phyloP scores from a whole-genome alignment of 108 stramenopile species.

The Phaeodactylum tricornutum region DNA sequence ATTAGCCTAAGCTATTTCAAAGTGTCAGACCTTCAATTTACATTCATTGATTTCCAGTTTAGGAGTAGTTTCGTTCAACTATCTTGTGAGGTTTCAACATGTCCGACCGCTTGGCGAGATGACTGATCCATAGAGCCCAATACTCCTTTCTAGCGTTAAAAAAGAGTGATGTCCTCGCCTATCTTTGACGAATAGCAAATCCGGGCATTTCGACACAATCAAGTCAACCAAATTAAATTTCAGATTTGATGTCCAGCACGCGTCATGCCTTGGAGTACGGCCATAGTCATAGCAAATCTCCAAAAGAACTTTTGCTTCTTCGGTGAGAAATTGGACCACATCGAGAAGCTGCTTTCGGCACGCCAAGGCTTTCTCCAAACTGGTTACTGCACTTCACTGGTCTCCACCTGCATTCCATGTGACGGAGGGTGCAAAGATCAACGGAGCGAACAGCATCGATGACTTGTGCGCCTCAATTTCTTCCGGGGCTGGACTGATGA shows the following conservation, averaged over 20 bases:
- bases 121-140: too few relatives aligned
- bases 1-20: constrained; percentile 21
- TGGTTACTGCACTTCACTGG: constrained; percentile 40
- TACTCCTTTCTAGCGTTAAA: too few relatives aligned
- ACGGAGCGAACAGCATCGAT: too few relatives aligned
- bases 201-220: constrained; percentile 21
- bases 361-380: constrained; percentile 63
- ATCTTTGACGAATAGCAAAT: constrained; percentile 26
- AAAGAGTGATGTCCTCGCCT: too few relatives aligned
- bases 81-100: too few relatives aligned
- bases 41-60: too few relatives aligned
- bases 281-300: constrained; percentile 41
- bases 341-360: constrained; percentile 33
- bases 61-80: too few relatives aligned
- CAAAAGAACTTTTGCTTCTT: constrained; percentile 21
- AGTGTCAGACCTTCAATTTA: neutral
- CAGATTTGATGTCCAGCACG: constrained; percentile 38
- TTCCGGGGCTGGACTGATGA: too few relatives aligned
- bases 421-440: too few relatives aligned
- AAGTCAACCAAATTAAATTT: constrained; percentile 28
- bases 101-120: too few relatives aligned
- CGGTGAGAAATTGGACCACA: constrained; percentile 30
- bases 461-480: too few relatives aligned
- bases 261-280: constrained; percentile 53
- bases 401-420: too few relatives aligned